A percentile compares a stretch with the other conserved stretches of the same genome.
Evolutionary conservation across 106 monocot species (phyloP).

Genomic region (Triglochin maritima): DNA sequence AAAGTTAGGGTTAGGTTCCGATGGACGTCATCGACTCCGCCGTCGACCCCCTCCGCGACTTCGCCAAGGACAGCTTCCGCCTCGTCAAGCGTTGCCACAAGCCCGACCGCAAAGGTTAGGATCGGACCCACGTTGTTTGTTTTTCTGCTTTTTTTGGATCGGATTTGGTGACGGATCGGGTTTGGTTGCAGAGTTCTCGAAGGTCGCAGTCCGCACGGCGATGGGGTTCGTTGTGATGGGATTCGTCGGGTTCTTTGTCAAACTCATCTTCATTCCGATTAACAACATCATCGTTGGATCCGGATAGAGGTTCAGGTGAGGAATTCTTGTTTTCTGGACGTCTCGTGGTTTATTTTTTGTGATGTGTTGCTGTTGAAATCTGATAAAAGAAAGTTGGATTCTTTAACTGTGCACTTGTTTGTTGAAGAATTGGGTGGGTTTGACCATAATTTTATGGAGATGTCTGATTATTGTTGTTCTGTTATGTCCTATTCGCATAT

Average conservation of each 20-base stretch:
- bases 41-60: conserved; percentile 21
- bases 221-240: conserved; percentile 33
- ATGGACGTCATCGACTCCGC: conserved; percentile 25
- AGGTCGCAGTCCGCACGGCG: conserved; percentile 20
- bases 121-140: background rate
- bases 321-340: too few relatives aligned
- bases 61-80: conserved; percentile 25
- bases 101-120: conserved; percentile 19
- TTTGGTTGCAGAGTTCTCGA: conserved; percentile 13
- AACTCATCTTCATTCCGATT: conserved; percentile 27
- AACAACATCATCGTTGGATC: conserved; percentile 35
- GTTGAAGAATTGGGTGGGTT: too few relatives aligned
- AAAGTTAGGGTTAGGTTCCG: background rate
- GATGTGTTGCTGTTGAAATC: too few relatives aligned
- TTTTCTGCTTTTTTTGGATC: background rate
- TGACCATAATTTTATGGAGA: too few relatives aligned
- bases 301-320: conserved; percentile 1
- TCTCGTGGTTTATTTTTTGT: too few relatives aligned
- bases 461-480: too few relatives aligned
- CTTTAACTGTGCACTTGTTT: too few relatives aligned
- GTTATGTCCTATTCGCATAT: too few relatives aligned
- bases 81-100: conserved; percentile 32
- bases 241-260: conserved; percentile 31
- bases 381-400: too few relatives aligned
- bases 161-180: too few relatives aligned